Conservation (phyloP, 805 yeast genomes). For the Priceomyces fermenticarens region DNA sequence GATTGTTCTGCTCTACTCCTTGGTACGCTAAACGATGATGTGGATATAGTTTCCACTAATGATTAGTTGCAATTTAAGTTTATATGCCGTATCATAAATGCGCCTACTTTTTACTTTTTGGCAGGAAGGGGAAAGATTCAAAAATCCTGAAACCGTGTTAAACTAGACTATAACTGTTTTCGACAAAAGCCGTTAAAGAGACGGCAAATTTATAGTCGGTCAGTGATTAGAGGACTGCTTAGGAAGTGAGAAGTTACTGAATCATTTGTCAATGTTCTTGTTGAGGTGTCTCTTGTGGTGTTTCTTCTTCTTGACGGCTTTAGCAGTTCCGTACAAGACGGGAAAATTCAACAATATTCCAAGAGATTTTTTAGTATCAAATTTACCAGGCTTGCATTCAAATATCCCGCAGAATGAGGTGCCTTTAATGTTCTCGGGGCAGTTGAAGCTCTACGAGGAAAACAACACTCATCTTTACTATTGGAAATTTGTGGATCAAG, state of each 20-base stretch:
- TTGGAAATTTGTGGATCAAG: conserved; percentile 60
- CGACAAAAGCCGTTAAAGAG: no score
- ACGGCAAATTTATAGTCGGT: no score
- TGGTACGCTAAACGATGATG: no score
- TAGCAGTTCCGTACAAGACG: conserved; percentile 6
- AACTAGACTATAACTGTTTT: no score
- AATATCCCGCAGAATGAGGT: conserved; percentile 29
- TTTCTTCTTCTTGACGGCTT: background rate
- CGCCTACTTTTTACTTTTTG: no score
- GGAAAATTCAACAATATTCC: conserved; percentile 1
- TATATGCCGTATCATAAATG: no score
- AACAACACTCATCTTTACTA: conserved; percentile 65
- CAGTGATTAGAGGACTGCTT: no score
- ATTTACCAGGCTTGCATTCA: conserved; percentile 36
- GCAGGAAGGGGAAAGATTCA: no score
- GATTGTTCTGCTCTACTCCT: no score
- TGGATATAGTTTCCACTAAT: no score
- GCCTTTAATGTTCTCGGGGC: conserved; percentile 65
- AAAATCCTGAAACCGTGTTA: no score
- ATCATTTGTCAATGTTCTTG: conserved; percentile 3
- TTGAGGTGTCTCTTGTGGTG: conserved; percentile 2
- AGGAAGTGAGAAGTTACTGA: background rate
- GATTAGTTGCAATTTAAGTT: no score
- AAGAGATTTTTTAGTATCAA: conserved; percentile 18
- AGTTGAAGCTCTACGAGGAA: conserved; percentile 53